These are phyloP conservation scores for Thraustochytrium aureum DNA, from an alignment of 352 stramenopile species.

Conservation along the genomic window DNA sequence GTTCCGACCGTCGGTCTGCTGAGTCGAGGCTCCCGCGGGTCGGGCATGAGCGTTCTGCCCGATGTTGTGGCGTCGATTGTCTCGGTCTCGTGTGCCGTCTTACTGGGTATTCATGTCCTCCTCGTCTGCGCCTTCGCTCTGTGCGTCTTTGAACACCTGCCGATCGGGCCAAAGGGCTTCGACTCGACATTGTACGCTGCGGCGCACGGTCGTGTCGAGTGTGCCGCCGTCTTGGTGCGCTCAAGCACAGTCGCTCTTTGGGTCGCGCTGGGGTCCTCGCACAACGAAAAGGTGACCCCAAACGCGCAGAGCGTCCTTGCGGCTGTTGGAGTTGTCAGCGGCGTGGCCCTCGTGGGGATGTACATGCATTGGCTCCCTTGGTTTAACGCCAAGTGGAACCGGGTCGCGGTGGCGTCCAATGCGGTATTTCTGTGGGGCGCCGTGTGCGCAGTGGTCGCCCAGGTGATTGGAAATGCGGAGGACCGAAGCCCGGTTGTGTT, in stretches of 20 bases:
- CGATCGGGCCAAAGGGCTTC: conserved; percentile 3
- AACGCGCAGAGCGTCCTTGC: neutral
- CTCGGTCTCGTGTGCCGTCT: neutral
- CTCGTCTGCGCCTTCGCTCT: conserved; percentile 13
- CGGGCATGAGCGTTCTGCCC: neutral
- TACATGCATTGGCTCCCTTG: conserved; percentile 44
- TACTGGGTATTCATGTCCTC: conserved; percentile 10
- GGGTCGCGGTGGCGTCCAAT: neutral
- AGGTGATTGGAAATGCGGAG: neutral
- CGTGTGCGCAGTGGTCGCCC: conserved; percentile 22
- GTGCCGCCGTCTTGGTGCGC: neutral
- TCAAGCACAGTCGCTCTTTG: too few relatives aligned
- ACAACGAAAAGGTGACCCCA: too few relatives aligned
- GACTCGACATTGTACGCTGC: conserved; percentile 30
- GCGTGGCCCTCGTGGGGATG: neutral
- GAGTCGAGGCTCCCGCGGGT: neutral
- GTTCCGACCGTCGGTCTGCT: neutral
- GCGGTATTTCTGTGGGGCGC: conserved; percentile 14
- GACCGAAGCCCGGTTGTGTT: conserved; percentile 33
- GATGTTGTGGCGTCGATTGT: neutral
- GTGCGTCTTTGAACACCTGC: conserved; percentile 27
- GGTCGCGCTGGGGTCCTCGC: too few relatives aligned
- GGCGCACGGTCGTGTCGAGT: conserved; percentile 37
- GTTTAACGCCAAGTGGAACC: conserved; percentile 46
- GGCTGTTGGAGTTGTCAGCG: neutral